Evolutionary conservation across 169 alveolate genomes (phyloP), one percentile per base, ranked within the genome.

Genomic region (Plasmodium malariae): DNA sequence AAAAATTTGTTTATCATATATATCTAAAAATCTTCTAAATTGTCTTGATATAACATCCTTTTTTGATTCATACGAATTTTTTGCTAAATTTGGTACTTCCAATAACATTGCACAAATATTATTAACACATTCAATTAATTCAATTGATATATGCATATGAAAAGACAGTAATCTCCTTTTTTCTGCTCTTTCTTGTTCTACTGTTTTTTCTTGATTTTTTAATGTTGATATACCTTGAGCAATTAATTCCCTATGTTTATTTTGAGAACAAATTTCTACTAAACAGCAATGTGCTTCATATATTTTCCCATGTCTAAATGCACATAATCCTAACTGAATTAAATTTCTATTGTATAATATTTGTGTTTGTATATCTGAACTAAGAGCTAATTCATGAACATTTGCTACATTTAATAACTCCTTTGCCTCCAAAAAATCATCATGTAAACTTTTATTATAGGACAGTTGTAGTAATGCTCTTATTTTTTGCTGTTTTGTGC

Each of bases 111-210:
- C 97, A 63, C 98, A 95, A 40, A 97, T 97, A 95, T 96, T 95
- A 93, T 98, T 97, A 45, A 96, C 97, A 74, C 97, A 94, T 93
- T 97, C 99, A 19, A 98, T 95, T 60, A 96, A 96, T 93, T 98
- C 99, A 51, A 97, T 95, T 86, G 97, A 97, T 87, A 98, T 97
- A 95, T 98, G 99, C 99, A 98, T 97, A 93, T 98, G 99, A 93
- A 95, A 96, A 5, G 99, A 99, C 37, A 98, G 96, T 72, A 95
- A 95, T 62, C 99, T 74, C 87, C 99, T 97, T 88, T 96, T 96
- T 94, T 98, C 99, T 3, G 98, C 99, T 51, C 98, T 86, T 90
- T 98, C 99, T 90, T 97, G 98, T 91, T 96, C 98, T 37, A 96
- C 94, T 21, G 99, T 96, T 76, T 97, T 96, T 86, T 98, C 99